Evolutionary conservation across 495 filamentous ascomycete genomes (phyloP).

Genomic region (Choiromyces venosus): DNA sequence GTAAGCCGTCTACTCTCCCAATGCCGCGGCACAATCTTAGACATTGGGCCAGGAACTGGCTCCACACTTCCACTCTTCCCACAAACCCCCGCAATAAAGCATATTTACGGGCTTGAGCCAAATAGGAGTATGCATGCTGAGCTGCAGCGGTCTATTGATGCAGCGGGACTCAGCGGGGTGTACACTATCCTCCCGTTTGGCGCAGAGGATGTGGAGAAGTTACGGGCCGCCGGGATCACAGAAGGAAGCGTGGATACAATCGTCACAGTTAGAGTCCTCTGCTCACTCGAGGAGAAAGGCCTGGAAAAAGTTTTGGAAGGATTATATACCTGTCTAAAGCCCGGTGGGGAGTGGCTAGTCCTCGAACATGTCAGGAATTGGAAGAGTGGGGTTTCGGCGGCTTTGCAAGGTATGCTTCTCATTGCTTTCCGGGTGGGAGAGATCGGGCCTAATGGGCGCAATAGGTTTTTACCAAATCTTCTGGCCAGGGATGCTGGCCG

Average conservation of each 20-base stretch:
- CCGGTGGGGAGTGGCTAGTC: constrained; percentile 45
- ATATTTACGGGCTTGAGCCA: constrained; percentile 46
- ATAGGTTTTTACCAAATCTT: constrained; percentile 27
- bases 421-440: too few species aligned
- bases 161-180: constrained; percentile 40
- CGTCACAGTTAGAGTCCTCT: constrained; percentile 44
- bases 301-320: constrained; percentile 35
- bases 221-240: constrained; percentile 41
- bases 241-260: constrained; percentile 44
- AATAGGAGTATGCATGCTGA: constrained; percentile 40
- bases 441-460: too few species aligned
- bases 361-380: constrained; percentile 45
- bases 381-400: constrained; percentile 7
- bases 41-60: constrained; percentile 45
- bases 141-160: constrained; percentile 33
- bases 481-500: constrained; percentile 28
- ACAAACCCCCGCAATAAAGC: constrained; percentile 21
- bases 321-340: constrained; percentile 44
- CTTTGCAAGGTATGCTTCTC: constrained; percentile 17
- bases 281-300: constrained; percentile 40
- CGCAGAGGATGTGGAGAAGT: constrained; percentile 38
- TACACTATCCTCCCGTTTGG: constrained; percentile 43
- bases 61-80: constrained; percentile 33
- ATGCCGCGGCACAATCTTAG: constrained; percentile 40
- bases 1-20: neutral